Base-by-base conservation (phyloP, 345 rosid species). In the Eucalyptus sp. region DNA sequence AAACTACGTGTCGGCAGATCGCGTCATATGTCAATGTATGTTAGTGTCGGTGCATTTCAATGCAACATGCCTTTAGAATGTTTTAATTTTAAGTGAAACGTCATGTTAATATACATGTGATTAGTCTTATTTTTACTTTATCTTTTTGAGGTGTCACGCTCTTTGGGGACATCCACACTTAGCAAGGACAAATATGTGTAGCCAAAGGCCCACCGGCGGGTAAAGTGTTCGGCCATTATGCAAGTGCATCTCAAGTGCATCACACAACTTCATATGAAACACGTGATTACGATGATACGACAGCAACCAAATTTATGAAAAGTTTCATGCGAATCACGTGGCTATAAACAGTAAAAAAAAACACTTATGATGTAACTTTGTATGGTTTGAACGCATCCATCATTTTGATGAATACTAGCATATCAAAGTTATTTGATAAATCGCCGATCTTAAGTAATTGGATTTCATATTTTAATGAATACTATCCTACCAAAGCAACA, bases 1-100 rank as follows among this genome's bases (percentile, higher is more conserved):
- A 5, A 43, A 43, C 44, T 0, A 43, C 7, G 44, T 43, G 7
- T 52, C 2, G 1, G 3, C 9, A 3, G 0, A 17, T 50, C 16
- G 33, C 33, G 33, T 33, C 33, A 3, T 33, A 33, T 33, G 33
- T 33, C 33, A 33, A 33, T 33, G 5, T 18, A 7, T 52, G 56
- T 52, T 9, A 0, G 2, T 51, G 56, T 18, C 24, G 5, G 10
- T 52, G 25, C 62, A 56, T 56, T 56, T 24, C 29, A 56, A 24
- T 24, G 29, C 3, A 1, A 20, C 29, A 22, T 56, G 62, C 62
- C 62, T 56, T 56, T 27, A 60, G 27, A 60, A 27, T 60, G 31
- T 60, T 12, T 29, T 60, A 60, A 27, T 27, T 27, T 13, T 6
- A 66, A 66, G 41, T 14, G 41, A 66, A n/a, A n/a, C 80, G 2